Base-by-base conservation (phyloP, 805 yeast genomes). In the Maudiozyma serrabonitensis region DNA sequence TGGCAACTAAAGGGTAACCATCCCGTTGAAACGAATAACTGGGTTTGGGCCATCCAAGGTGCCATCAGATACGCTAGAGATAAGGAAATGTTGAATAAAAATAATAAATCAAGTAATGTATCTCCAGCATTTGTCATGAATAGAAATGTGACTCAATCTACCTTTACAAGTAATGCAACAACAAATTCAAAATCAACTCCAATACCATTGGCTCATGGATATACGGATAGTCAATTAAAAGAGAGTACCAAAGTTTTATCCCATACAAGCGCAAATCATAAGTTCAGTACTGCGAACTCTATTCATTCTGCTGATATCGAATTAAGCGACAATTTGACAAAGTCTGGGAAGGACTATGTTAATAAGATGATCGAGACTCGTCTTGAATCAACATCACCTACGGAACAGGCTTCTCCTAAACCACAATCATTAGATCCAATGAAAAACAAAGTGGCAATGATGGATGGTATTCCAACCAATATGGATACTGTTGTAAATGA, bases 11-110 rank as follows among this genome's bases (percentile, higher is more conserved):
- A 86, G 66, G 97, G 97, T 2, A 87, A 89, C 58, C 97, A 93
- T 67, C 89, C 95, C 0, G 86, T 85, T 9, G 99, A 93, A 66
- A 88, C 97, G 0, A 91, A 86, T 61, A 77, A 95, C 57, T 93
- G 99, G 99, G 96, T 93, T 7, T 89, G 97, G 97, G 85, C 93
- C 3, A 75, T 93, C 47, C 95, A 88, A 64, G 88, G 87, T 56
- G 95, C 99, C 2, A 89, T 91, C 35, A 82, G 95, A 46, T 78
- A 76, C 53, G 86, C 95, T 6, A 86, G 87, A 59, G 96, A 89
- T 63, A 70, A 68, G 43, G 76, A 74, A 45, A 65, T 68, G 56
- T 25, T 54, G 38, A 56, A 48, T 31, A 62, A 54, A 42, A 49
- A 45, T 32, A 42, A 42, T 16, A 56, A 55, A 6, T 46, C 43